Percentiles rank a stretch among this genome's conserved stretches.
Conservation (phyloP, 495 filamentous ascomycete species). For the Lasiosphaeris hirsuta region DNA sequence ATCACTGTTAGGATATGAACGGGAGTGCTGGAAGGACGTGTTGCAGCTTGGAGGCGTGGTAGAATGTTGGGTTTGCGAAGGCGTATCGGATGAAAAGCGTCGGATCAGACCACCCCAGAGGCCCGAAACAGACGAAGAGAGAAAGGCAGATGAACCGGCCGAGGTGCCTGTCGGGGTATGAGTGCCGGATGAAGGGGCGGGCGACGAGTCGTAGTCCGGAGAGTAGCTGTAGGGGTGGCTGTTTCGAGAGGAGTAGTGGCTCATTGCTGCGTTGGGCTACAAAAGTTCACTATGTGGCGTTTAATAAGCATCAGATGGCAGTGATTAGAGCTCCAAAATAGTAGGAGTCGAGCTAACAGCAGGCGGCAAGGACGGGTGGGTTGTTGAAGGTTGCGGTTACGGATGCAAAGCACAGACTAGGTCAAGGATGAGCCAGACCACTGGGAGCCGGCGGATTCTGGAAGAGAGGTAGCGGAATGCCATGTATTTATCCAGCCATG, state of each 20-base stretch:
- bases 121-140: conserved; percentile 26
- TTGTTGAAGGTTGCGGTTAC: too few species aligned
- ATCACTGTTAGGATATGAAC: conserved; percentile 22
- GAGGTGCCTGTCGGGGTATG: conserved; percentile 28
- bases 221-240: conserved; percentile 18
- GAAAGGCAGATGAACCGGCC: conserved; percentile 22
- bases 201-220: conserved; percentile 24
- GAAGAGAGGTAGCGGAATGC: background rate
- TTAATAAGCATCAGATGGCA: background rate
- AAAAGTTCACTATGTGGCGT: background rate
- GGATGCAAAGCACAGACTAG: too few species aligned
- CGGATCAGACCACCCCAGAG: conserved; percentile 37
- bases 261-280: conserved; percentile 13
- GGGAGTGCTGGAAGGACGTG: conserved; percentile 17
- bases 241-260: conserved; percentile 19
- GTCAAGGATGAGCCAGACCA: too few species aligned
- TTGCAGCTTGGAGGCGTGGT: conserved; percentile 6
- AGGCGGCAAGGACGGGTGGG: too few species aligned
- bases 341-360: background rate
- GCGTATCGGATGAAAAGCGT: conserved; percentile 32
- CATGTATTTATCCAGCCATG: background rate
- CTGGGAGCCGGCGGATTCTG: background rate
- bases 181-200: conserved; percentile 31
- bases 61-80: too few species aligned
- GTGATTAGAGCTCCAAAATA: background rate